These are phyloP conservation scores for Phytophthora quininea DNA, from an alignment of 352 stramenopile species.

Conservation along the genomic window DNA sequence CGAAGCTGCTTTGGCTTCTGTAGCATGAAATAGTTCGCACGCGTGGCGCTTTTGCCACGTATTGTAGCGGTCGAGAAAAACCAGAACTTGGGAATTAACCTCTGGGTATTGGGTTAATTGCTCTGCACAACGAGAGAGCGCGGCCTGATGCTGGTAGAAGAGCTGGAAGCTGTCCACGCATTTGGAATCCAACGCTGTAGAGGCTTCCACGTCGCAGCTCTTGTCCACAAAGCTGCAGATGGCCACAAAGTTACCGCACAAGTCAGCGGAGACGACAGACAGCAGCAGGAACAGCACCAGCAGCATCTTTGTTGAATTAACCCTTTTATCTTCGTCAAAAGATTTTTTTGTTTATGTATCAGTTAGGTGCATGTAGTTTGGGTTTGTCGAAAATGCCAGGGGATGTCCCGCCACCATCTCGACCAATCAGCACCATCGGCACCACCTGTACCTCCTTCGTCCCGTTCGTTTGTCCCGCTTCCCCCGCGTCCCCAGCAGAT, in stretches of 20 bases:
- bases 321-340: too few relatives aligned
- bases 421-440: too few relatives aligned
- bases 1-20: slow-evolving; percentile 49
- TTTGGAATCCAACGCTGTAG: slow-evolving; percentile 13
- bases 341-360: neutral
- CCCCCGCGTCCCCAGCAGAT: too few relatives aligned
- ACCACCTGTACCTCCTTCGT: too few relatives aligned
- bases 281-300: neutral
- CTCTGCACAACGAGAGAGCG: slow-evolving; percentile 47
- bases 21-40: slow-evolving; percentile 58
- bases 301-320: too few relatives aligned
- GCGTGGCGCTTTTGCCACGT: slow-evolving; percentile 52
- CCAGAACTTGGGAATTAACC: slow-evolving; percentile 17
- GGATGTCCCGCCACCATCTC: too few relatives aligned
- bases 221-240: slow-evolving; percentile 51
- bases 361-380: too few relatives aligned
- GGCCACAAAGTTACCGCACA: slow-evolving; percentile 46
- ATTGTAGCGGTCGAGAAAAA: slow-evolving; percentile 54
- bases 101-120: slow-evolving; percentile 11
- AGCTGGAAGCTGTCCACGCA: slow-evolving; percentile 62
- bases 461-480: too few relatives aligned
- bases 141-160: slow-evolving; percentile 46
- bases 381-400: too few relatives aligned
- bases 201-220: slow-evolving; percentile 33
- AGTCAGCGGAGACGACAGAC: neutral